phyloP scores from a whole-genome alignment of 2,329 filamentous ascomycete species.

The Colletotrichum viniferum region DNA sequence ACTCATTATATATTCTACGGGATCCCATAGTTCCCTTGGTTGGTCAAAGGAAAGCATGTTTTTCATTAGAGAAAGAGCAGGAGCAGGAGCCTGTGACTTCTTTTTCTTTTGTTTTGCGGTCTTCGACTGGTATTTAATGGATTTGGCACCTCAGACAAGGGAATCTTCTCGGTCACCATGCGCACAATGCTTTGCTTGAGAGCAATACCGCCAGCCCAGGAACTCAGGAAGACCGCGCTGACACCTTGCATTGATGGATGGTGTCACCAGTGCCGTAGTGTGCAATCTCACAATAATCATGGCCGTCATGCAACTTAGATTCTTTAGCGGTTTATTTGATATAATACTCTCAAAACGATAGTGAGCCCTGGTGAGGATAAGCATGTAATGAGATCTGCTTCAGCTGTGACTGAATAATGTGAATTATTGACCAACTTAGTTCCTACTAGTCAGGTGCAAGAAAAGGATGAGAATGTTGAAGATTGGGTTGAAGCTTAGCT shows the following conservation, averaged over 20 bases:
- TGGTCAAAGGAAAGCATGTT: neutral
- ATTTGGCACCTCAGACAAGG: neutral
- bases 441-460: no score
- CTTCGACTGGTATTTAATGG: neutral
- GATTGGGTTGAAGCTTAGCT: no score
- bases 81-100: neutral
- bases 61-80: neutral
- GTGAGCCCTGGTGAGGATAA: no score
- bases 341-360: no score
- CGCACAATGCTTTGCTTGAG: neutral
- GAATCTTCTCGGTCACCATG: neutral
- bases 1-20: rapidly evolving
- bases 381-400: no score
- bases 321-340: no score
- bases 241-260: rapidly evolving
- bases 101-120: neutral
- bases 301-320: rapidly evolving
- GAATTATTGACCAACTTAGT: no score
- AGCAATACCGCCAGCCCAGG: neutral
- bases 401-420: no score
- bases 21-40: rapidly evolving
- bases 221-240: neutral
- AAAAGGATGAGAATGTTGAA: no score
- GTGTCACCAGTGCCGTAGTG: neutral
- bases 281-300: no score